Evolutionary conservation across 2,329 filamentous ascomycete genomes (phyloP).

Genomic region (Aspergillus sojae): DNA sequence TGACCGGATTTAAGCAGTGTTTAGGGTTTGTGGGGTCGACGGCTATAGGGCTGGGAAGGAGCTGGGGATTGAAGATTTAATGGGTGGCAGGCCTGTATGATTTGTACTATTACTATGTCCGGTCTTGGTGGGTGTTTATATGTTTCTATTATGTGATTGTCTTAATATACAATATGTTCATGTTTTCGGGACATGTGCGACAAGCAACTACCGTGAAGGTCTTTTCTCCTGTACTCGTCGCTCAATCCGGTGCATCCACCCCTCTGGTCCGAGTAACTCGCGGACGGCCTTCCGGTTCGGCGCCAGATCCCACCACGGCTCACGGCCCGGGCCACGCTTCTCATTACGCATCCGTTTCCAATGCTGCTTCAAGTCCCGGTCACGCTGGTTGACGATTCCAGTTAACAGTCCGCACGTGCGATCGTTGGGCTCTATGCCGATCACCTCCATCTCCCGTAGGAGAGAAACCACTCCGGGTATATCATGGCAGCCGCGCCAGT

Average conservation of each 20-base stretch:
- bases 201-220: background rate
- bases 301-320: constrained; percentile 37
- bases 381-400: constrained; percentile 31
- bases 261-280: constrained; percentile 28
- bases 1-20: constrained; percentile 72
- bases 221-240: constrained; percentile 14
- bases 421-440: constrained; percentile 40
- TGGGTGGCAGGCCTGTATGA: background rate
- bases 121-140: constrained; percentile 3
- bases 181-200: background rate
- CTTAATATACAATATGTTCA: constrained; percentile 1
- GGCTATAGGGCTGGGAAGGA: constrained; percentile 79
- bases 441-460: constrained; percentile 48
- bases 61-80: constrained; percentile 81
- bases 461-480: constrained; percentile 43
- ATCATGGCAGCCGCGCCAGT: constrained; percentile 46
- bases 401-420: constrained; percentile 37
- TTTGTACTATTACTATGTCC: constrained; percentile 3
- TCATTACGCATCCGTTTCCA: constrained; percentile 13
- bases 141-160: constrained; percentile 6
- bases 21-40: constrained; percentile 78
- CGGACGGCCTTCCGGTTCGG: constrained; percentile 32
- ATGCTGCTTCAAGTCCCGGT: constrained; percentile 23
- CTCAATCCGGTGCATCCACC: constrained; percentile 30
- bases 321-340: constrained; percentile 2